Base-by-base conservation (phyloP, 768 basidiomycete species). In the Flagelloscypha sp. region DNA sequence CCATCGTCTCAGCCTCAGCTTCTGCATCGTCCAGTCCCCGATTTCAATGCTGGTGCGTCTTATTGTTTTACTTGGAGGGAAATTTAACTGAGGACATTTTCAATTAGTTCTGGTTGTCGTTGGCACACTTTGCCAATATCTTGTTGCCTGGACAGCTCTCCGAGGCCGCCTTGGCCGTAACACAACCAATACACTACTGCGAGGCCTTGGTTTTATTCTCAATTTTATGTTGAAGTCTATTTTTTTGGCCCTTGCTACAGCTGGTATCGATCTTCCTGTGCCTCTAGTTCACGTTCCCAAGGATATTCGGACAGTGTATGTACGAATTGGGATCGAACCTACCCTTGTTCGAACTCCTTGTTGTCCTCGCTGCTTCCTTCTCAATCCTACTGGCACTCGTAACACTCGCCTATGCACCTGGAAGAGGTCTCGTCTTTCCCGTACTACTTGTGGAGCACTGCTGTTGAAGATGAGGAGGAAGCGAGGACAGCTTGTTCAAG, bases 91-190 rank as follows among this genome's bases (percentile, higher is more conserved):
- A n/a, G n/a, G n/a, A n/a, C n/a, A n/a, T n/a, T n/a, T n/a, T n/a
- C n/a, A n/a, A n/a, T n/a, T n/a, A n/a, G n/a, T n/a, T n/a, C n/a
- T n/a, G n/a, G n/a, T n/a, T n/a, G n/a, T 40, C 4, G 34, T 44
- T 30, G 18, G 36, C 13, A 19, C 36, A 18, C 38, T 44, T 11
- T 44, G 42, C 28, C 17, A 30, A n/a, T n/a, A 30, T 16, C 38
- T 40, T n/a, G n/a, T 44, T 19, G 24, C 37, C 30, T 44, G 42
- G 42, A 29, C 40, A 4, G 29, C 39, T 33, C 30, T 44, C 8
- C 36, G 40, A 18, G 42, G 34, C 33, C 30, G 42, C 15, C 32
- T 44, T 28, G 40, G 42, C 35, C 34, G 35, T 1, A 29, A 33
- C 29, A 34, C 34, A 35, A 24, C 42, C 6, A 44, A 44, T 16